Conservation (phyloP, 345 rosid species). For the Corchorus olitorius region DNA sequence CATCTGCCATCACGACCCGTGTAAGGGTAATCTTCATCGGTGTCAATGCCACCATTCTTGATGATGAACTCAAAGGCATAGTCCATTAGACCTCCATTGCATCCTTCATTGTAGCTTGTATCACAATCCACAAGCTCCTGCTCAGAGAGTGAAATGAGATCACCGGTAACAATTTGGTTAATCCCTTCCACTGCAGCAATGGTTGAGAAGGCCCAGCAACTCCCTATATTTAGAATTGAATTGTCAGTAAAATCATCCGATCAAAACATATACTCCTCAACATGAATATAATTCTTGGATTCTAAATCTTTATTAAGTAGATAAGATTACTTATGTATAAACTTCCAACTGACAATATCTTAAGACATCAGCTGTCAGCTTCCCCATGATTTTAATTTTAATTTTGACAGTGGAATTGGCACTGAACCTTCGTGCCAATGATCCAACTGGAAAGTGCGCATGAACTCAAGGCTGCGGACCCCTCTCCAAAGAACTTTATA, state of each 20-base stretch:
- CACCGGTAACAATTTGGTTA: conserved; percentile 84
- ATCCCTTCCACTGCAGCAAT: conserved; percentile 93
- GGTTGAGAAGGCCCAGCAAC: conserved; percentile 98
- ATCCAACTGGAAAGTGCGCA: not conserved
- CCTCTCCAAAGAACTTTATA: not conserved
- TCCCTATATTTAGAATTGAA: conserved; percentile 50
- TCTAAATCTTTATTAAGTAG: not conserved
- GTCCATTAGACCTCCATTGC: conserved; percentile 96
- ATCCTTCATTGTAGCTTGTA: conserved; percentile 70
- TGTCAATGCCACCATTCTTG: conserved; percentile 82
- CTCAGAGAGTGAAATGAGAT: conserved; percentile 72
- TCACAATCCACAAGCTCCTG: conserved; percentile 95
- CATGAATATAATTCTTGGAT: not conserved
- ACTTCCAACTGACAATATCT: not conserved
- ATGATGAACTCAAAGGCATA: conserved; percentile 89
- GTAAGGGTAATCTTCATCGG: conserved; percentile 87
- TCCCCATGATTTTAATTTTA: not conserved
- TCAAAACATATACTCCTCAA: not conserved
- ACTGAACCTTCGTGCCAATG: not conserved
- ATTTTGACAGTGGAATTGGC: not conserved
- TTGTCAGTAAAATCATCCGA: not conserved
- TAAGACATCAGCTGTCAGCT: not conserved
- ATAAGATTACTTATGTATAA: not conserved
- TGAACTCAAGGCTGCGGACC: not conserved
- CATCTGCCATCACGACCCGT: conserved; percentile 57